phyloP scores from a whole-genome alignment of 345 rosid genomes.

The Eucalyptus regnans region DNA sequence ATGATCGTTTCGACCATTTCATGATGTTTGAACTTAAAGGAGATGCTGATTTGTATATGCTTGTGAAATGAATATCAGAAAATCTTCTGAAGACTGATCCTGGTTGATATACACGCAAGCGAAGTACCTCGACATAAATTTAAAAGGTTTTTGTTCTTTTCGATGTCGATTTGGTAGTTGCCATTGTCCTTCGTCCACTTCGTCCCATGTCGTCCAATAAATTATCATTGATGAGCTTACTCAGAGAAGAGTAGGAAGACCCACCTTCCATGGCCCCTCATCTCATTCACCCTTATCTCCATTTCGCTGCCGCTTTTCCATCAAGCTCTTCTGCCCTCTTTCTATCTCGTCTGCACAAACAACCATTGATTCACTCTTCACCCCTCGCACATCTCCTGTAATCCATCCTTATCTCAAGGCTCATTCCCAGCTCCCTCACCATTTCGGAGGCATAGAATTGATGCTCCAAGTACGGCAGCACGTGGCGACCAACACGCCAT shows the following conservation, averaged over 20 bases:
- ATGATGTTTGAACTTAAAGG: background rate
- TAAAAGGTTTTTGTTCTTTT: background rate
- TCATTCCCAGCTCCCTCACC: background rate
- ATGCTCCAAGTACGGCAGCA: conserved; percentile 49
- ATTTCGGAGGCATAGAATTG: conserved; percentile 4
- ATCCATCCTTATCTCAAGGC: background rate
- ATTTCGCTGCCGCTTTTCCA: conserved; percentile 9
- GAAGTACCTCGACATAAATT: background rate
- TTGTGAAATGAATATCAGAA: background rate
- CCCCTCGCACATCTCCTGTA: background rate
- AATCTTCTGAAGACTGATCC: background rate
- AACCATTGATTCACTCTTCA: background rate
- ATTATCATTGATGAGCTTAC: background rate
- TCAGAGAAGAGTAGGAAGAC: background rate
- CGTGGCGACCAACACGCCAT: conserved; percentile 33
- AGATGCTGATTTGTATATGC: background rate
- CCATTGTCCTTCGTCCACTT: background rate
- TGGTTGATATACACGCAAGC: background rate
- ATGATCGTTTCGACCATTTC: background rate
- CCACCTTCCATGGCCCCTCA: background rate
- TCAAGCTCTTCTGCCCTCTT: conserved; percentile 13
- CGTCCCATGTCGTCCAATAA: background rate
- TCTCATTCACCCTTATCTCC: conserved; percentile 1
- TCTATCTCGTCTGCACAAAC: conserved; percentile 12
- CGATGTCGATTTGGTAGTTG: background rate